A percentile compares a stretch with the other conserved stretches of the same genome.
phyloP scores from a whole-genome alignment of 148 eudicot species.

The Salicornia ramosissima region DNA sequence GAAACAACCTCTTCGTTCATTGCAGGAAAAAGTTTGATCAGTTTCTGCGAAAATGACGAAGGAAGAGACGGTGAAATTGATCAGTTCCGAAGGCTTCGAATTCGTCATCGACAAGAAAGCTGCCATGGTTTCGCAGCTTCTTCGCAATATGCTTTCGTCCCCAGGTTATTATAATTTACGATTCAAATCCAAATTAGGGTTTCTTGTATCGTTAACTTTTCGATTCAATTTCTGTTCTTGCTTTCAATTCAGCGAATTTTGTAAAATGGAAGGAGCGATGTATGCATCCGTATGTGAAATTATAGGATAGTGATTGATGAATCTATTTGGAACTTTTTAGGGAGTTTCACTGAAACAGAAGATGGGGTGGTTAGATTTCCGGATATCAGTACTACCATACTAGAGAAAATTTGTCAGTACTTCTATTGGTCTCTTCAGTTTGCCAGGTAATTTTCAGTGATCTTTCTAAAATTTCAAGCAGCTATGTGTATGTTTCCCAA shows the following conservation, averaged over 20 bases:
- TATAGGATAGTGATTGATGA: neutral
- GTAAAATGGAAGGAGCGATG: neutral
- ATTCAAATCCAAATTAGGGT: conserved; percentile 24
- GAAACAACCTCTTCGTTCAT: neutral
- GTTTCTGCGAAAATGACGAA: conserved; percentile 46
- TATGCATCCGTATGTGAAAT: neutral
- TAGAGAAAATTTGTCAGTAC: conserved; percentile 97
- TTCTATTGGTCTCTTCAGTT: conserved; percentile 97
- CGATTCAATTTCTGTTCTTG: neutral
- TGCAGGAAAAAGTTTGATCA: neutral
- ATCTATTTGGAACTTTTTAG: conserved; percentile 21
- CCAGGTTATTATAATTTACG: conserved; percentile 47
- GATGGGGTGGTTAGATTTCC: conserved; percentile 78
- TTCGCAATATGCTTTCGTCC: conserved; percentile 93
- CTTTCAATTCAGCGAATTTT: neutral
- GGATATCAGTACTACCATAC: conserved; percentile 83
- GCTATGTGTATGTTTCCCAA: neutral
- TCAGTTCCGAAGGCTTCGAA: conserved; percentile 96
- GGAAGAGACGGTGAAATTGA: conserved; percentile 77
- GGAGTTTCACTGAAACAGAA: conserved; percentile 77
- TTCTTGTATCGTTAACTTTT: neutral
- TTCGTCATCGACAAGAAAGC: conserved; percentile 85
- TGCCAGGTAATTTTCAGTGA: conserved; percentile 48
- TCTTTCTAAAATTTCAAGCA: neutral
- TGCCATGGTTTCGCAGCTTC: conserved; percentile 96